Conservation (phyloP, 257 asterid species). For the Solanum stenotomum region DNA sequence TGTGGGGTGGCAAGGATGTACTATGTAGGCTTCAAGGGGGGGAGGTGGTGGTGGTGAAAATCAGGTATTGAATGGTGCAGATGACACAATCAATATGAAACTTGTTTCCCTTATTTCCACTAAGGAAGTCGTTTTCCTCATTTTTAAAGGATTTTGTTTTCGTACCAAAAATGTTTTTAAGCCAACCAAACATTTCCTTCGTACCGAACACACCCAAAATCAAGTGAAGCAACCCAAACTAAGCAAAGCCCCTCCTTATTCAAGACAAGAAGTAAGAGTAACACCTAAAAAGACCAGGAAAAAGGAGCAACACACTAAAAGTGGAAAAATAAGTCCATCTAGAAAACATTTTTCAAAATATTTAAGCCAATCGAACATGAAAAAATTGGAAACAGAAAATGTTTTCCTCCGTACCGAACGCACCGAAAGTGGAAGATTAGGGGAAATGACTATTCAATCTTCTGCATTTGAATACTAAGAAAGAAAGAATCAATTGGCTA, state of each 20-base stretch:
- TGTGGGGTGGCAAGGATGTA: background rate
- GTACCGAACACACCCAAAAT: background rate
- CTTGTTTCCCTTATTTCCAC: background rate
- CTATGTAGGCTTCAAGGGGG: background rate
- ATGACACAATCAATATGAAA: background rate
- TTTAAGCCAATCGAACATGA: background rate
- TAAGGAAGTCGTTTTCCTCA: background rate
- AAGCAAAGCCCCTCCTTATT: background rate
- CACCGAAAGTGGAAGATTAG: background rate
- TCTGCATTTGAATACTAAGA: background rate
- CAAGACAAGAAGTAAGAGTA: background rate
- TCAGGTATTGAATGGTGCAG: accelerated
- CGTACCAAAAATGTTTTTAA: background rate
- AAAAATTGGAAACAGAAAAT: background rate
- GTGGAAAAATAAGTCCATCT: background rate
- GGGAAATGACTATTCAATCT: background rate
- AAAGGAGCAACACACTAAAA: background rate
- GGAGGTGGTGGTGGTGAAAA: background rate
- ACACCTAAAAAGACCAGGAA: background rate
- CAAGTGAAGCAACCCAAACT: background rate
- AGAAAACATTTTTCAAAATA: background rate
- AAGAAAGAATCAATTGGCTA: background rate
- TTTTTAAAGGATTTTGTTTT: background rate
- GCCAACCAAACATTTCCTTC: background rate
- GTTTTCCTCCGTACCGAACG: background rate